phyloP scores from a whole-genome alignment of 2,329 filamentous ascomycete genomes.

The Zasmidium citrigriseum region DNA sequence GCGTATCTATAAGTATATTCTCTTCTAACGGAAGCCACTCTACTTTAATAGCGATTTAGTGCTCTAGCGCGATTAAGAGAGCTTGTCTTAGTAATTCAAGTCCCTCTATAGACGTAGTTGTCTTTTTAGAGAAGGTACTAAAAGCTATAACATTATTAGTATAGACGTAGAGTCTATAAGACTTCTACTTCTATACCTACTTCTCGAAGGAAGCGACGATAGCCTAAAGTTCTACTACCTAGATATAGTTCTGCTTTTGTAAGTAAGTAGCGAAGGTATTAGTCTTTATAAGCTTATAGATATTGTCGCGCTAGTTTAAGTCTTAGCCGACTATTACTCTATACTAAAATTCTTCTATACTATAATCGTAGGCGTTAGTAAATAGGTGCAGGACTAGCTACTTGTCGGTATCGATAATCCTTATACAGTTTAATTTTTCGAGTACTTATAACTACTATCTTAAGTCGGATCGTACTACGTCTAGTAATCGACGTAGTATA shows the following conservation, averaged over 20 bases:
- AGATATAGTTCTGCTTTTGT: background rate
- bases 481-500: background rate
- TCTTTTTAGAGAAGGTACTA: background rate
- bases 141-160: background rate
- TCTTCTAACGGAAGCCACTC: background rate
- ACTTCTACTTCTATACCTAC: background rate
- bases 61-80: background rate
- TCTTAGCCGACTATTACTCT: background rate
- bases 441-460: background rate
- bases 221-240: background rate
- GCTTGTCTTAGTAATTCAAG: background rate
- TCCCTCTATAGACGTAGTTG: background rate
- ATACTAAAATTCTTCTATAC: background rate
- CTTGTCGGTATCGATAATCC: background rate
- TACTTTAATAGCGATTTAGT: background rate
- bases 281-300: background rate
- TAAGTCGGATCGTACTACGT: background rate
- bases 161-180: background rate
- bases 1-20: background rate
- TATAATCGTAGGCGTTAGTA: background rate
- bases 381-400: background rate
- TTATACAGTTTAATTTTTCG: background rate
- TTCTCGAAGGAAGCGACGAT: background rate
- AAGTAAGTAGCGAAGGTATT: background rate
- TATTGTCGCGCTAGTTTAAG: background rate